phyloP scores from a whole-genome alignment of 2,329 filamentous ascomycete species.

The Bipolaris cookei region DNA sequence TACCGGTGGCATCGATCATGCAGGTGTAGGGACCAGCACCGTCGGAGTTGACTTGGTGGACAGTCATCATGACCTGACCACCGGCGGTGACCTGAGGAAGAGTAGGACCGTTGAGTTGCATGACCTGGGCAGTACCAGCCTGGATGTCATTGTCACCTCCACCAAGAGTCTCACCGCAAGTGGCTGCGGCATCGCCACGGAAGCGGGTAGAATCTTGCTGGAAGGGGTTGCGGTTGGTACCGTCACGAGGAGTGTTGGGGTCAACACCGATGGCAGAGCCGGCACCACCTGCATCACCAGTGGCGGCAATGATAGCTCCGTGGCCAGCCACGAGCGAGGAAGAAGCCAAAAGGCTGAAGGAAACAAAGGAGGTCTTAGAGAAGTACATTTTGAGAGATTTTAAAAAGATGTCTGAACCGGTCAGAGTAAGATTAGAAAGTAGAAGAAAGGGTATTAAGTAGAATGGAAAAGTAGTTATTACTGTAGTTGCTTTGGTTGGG shows the following conservation, averaged over 20 bases:
- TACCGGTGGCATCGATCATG: conserved; percentile 68
- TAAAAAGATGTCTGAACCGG: conserved; percentile 45
- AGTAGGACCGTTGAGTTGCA: conserved; percentile 61
- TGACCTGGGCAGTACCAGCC: conserved; percentile 63
- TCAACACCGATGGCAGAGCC: conserved; percentile 61
- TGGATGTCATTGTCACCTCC: conserved; percentile 64
- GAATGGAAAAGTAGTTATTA: conserved; percentile 42
- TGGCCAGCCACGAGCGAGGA: conserved; percentile 66
- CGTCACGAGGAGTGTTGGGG: conserved; percentile 65
- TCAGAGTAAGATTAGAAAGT: conserved; percentile 39
- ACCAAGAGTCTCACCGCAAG: conserved; percentile 65
- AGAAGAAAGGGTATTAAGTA: conserved; percentile 31
- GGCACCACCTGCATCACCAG: conserved; percentile 63
- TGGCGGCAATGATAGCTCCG: conserved; percentile 64
- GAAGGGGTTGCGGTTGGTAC: conserved; percentile 65
- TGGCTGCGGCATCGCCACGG: conserved; percentile 59
- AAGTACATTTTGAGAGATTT: conserved; percentile 50
- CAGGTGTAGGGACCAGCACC: conserved; percentile 70
- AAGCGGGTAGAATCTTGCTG: conserved; percentile 70
- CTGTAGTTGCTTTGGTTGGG: conserved; percentile 43
- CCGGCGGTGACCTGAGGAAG: conserved; percentile 67
- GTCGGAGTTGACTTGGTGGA: conserved; percentile 72
- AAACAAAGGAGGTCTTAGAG: conserved; percentile 47
- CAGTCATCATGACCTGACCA: conserved; percentile 62
- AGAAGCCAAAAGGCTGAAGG: conserved; percentile 60